phyloP scores from a whole-genome alignment of 1,284 basidiomycete species.

The Chalciporus piperatoides region DNA sequence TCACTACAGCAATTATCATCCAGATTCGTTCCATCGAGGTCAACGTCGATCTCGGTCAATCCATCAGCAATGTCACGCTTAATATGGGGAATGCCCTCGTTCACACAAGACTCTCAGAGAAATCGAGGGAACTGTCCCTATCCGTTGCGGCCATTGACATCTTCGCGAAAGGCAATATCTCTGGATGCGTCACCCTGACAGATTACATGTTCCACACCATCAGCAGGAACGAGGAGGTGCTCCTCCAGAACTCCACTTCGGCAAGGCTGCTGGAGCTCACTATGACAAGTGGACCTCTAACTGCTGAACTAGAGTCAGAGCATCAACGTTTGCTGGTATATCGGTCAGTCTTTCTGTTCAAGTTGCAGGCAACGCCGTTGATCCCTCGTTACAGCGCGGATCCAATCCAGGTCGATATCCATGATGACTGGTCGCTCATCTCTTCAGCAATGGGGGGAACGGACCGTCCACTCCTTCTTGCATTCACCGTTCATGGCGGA shows the following conservation, averaged over 20 bases:
- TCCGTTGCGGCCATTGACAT: conserved; percentile 63
- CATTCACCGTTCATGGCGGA: conserved; percentile 73
- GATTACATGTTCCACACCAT: conserved; percentile 75
- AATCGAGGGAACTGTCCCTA: conserved; percentile 58
- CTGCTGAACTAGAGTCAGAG: conserved; percentile 70
- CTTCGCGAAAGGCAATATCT: conserved; percentile 68
- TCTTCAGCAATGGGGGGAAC: conserved; percentile 38
- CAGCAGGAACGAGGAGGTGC: conserved; percentile 46
- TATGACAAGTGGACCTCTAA: conserved; percentile 72
- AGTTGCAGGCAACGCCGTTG: not conserved
- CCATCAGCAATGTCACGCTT: conserved; percentile 63
- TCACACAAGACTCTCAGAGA: conserved; percentile 58
- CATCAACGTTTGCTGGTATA: conserved; percentile 76
- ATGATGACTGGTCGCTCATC: conserved; percentile 77
- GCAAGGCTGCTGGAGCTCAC: conserved; percentile 67
- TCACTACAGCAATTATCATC: conserved; percentile 60
- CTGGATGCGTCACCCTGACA: conserved; percentile 66
- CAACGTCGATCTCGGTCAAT: conserved; percentile 75
- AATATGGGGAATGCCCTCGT: conserved; percentile 59
- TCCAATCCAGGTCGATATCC: conserved; percentile 70
- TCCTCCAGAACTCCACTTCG: conserved; percentile 32
- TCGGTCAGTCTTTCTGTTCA: conserved; percentile 47
- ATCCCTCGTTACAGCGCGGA: conserved; percentile 54
- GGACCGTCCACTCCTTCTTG: conserved; percentile 63
- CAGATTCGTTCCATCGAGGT: conserved; percentile 70